Evolutionary conservation across 192 early-diverging fungal genomes (phyloP), one percentile per base, ranked within the genome.

Genomic region (Coemansia sp.): DNA sequence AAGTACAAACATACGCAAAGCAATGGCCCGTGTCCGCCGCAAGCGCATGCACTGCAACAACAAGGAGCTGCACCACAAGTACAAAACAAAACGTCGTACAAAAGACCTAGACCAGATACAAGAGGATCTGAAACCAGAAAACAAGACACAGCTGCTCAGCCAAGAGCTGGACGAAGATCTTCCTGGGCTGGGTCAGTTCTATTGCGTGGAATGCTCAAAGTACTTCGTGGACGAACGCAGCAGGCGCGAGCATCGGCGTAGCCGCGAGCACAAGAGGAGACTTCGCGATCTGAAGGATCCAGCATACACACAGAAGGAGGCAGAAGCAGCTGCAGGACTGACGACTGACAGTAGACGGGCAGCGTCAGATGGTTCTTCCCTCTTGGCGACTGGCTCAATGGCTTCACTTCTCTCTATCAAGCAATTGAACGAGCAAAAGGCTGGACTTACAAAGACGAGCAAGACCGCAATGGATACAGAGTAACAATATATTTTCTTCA

Each of bases 81-180:
- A 84, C 71, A 84, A 92, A 56, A 96, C 93, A 45, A 86, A 91
- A 68, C 87, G 89, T 28, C 89, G 94, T 65, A 87, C 86, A 56
- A 91, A 92, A 82, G 95, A 97, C 83, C 79, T 98, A 8, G 96
- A 98, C 84, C 93, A 97, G 81, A 91, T 98, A 65, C 90, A 94
- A 61, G 89, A 90, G 28, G 94, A 97, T 79, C 71, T 98, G 74
- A 79, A 80, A 61, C 89, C 88, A 17, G 89, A 86, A 44, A 88
- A 89, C 64, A 80, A 80, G 10, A 65, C 62, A 22, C 87, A 87
- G 57, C 72, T 89, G 59, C 75, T 85, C 45, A 86, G 81, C 36
- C 70, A 83, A 55, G 82, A 83, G 36, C 57, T 85, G 29, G 92
- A 97, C 67, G 82, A 87, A 20, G 96, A 98, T 50, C 68, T 95